Percentiles rank a stretch among this genome's conserved stretches.
Conservation (phyloP, 345 rosid genomes). For the Ricinus communis region DNA sequence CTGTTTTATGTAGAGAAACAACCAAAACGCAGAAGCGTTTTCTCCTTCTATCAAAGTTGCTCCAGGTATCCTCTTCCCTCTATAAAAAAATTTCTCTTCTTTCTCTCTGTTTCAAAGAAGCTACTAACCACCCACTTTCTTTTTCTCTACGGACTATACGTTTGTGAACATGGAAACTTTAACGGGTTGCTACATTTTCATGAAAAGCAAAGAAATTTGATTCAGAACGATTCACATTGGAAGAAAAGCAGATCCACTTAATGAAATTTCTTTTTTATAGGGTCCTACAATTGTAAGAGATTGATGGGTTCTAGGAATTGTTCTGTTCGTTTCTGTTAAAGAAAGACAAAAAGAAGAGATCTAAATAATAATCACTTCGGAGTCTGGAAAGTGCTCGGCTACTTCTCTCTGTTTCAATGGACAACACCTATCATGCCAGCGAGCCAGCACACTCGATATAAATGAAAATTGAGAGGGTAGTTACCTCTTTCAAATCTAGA, state of each 20-base stretch:
- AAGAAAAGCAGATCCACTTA: not conserved
- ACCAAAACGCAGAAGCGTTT: not conserved
- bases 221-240: not conserved
- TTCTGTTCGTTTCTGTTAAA: not conserved
- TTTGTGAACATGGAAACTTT: not conserved
- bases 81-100: not conserved
- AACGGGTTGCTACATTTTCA: not conserved
- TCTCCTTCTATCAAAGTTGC: not conserved
- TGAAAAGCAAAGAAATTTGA: not conserved
- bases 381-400: not conserved
- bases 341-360: not conserved
- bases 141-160: too few relatives aligned
- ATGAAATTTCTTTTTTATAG: not conserved
- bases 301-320: not conserved
- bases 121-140: not conserved
- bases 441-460: slow-evolving; percentile 1
- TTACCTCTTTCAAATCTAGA: too few relatives aligned
- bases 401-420: not conserved
- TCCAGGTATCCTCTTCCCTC: too few relatives aligned
- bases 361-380: not conserved
- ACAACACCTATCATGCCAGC: slow-evolving; percentile 4
- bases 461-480: too few relatives aligned
- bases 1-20: not conserved
- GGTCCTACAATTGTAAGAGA: not conserved
- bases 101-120: not conserved